Percentiles rank a stretch among this genome's conserved stretches.
These are phyloP conservation scores for Alopecurus myosuroides DNA, from an alignment of 176 grass and related monocot species.

Conservation along the genomic window DNA sequence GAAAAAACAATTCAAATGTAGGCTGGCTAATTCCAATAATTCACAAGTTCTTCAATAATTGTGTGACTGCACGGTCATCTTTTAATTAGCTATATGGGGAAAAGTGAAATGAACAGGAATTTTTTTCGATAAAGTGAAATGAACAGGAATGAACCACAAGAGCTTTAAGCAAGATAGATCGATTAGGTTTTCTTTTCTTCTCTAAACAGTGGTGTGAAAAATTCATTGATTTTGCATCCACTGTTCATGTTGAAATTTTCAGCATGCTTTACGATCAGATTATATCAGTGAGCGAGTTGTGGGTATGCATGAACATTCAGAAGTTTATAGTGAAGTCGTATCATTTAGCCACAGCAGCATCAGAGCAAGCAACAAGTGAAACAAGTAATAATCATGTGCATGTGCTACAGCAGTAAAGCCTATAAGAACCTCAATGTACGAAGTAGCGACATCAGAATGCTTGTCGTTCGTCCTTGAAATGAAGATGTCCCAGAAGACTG, in stretches of 20 bases:
- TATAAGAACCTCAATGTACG: slow-evolving; percentile 56
- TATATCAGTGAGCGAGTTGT: background rate
- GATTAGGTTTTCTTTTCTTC: background rate
- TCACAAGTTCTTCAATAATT: background rate
- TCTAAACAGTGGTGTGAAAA: background rate
- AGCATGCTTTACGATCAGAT: background rate
- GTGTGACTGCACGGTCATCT: background rate
- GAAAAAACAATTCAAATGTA: background rate
- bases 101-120: background rate
- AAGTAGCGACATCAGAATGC: slow-evolving; percentile 60
- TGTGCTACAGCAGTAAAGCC: background rate
- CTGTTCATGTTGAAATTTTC: background rate
- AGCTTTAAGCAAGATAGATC: background rate
- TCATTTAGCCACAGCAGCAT: background rate
- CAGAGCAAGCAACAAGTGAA: background rate
- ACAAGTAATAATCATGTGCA: slow-evolving; percentile 18
- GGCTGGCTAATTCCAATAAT: background rate
- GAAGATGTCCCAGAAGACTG: slow-evolving; percentile 84
- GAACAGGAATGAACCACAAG: background rate
- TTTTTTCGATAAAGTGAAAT: background rate
- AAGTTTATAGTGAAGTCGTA: background rate
- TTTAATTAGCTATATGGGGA: background rate
- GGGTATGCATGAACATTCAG: background rate
- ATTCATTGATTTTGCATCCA: background rate
- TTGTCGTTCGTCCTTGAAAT: slow-evolving; percentile 76